Base-by-base conservation (phyloP, 306 rosid genomes). In the Lablab purpureus region DNA sequence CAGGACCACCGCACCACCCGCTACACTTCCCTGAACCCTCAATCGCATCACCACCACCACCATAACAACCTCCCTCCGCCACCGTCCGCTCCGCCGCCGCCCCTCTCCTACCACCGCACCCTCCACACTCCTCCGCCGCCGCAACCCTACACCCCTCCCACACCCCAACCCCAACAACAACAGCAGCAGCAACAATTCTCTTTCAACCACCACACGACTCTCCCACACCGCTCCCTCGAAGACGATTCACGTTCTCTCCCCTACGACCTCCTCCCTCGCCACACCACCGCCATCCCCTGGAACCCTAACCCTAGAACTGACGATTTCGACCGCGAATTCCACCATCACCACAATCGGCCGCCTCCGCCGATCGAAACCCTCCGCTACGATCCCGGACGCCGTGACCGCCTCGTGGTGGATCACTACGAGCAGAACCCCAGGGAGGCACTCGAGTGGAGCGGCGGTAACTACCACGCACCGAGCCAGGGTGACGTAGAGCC, bases 291-390 rank as follows among this genome's bases (percentile, higher is more conserved):
- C 22, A 11, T 73, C 25, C 2, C 55, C 1, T 83, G 83, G 80
- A 77, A 45, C 80, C 83, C 76, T 77, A 83, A 60, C 52, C 75
- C 74, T 30, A 77, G 81, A 56, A 21, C 7, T 30, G 47, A 62
- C 3, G 91, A 78, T 54, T 86, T 74, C 17, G 87, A 86, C 5
- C 72, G 76, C n/a, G 89, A 85, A 27, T 82, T 64, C 23, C 71
- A 70, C 4, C 82, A 30, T 23, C 69, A 78, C 5, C 82, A 55
- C 28, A 50, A n/a, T 2, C 69, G 52, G 2, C 78, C 81, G 4
- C 67, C 59, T 73, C 75, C 79, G 12, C 46, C 58, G 1, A 7
- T 63, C 27, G 80, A 75, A 12, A 51, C 72, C 47, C 46, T 82
- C 27, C 83, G 85, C 27, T 81, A 80, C 41, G 91, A 84, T 18